Percentiles rank a stretch among this genome's conserved stretches.
These are phyloP conservation scores for Cyamopsis tetragonoloba DNA, from an alignment of 306 rosid genomes.

Conservation along the genomic window DNA sequence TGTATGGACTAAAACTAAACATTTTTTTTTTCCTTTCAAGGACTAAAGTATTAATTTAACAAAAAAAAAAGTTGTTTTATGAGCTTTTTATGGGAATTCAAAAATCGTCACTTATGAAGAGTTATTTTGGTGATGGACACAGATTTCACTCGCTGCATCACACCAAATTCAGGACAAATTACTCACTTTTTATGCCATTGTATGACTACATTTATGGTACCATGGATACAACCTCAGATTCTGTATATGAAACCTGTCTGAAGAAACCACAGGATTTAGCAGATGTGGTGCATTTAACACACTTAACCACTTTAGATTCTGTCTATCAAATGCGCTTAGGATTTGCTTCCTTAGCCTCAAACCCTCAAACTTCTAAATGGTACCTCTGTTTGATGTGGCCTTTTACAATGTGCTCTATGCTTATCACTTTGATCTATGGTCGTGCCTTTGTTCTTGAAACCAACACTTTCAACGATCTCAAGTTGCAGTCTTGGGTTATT, in stretches of 20 bases:
- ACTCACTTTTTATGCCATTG: constrained; percentile 73
- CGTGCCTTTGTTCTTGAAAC: constrained; percentile 54
- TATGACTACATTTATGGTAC: constrained; percentile 69
- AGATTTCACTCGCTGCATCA: constrained; percentile 59
- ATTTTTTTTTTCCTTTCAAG: too few relatives aligned
- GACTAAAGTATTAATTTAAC: too few relatives aligned
- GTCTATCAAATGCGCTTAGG: constrained; percentile 58
- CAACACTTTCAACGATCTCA: constrained; percentile 44
- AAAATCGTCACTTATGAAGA: too few relatives aligned
- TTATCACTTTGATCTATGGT: constrained; percentile 41
- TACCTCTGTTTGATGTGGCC: constrained; percentile 64
- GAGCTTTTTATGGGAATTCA: too few relatives aligned
- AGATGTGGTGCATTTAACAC: constrained; percentile 59
- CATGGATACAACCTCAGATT: constrained; percentile 45
- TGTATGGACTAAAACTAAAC: too few relatives aligned
- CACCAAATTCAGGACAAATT: constrained; percentile 68
- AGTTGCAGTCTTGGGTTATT: constrained; percentile 61
- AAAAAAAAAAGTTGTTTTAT: too few relatives aligned
- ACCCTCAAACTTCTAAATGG: constrained; percentile 46
- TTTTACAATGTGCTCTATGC: constrained; percentile 45
- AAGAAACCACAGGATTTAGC: constrained; percentile 33
- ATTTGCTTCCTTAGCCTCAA: constrained; percentile 56
- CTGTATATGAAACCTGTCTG: constrained; percentile 39
- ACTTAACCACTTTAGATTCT: constrained; percentile 62
- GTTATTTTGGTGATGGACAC: too few relatives aligned